These are phyloP conservation scores for Pulveroboletus sp. DNA, from an alignment of 1,284 basidiomycete genomes.

Conservation along the genomic window DNA sequence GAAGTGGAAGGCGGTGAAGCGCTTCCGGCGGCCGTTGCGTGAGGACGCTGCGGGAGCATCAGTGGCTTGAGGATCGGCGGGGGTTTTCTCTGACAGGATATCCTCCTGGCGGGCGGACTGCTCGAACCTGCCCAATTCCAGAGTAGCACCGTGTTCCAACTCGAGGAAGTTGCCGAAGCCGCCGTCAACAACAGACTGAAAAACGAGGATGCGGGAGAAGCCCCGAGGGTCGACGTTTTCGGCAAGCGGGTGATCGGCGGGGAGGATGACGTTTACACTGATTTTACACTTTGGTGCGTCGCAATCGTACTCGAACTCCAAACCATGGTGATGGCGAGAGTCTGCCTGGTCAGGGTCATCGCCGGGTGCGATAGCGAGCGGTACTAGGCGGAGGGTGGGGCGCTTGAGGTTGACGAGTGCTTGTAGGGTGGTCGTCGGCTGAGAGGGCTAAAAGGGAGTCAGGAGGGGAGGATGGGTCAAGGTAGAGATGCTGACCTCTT, in stretches of 20 bases:
- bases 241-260: slow-evolving; percentile 55
- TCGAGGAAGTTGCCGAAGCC: slow-evolving; percentile 77
- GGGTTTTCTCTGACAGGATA: slow-evolving; percentile 17
- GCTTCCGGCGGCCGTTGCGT: slow-evolving; percentile 40
- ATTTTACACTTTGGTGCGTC: slow-evolving; percentile 82
- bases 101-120: slow-evolving; percentile 17
- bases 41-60: slow-evolving; percentile 8
- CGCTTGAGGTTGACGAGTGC: slow-evolving; percentile 90
- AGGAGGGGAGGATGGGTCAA: neutral
- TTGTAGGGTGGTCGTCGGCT: slow-evolving; percentile 87
- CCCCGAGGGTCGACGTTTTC: slow-evolving; percentile 43
- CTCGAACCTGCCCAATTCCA: slow-evolving; percentile 73
- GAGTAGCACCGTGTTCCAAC: slow-evolving; percentile 70
- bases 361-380: slow-evolving; percentile 51
- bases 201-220: slow-evolving; percentile 61
- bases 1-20: slow-evolving; percentile 69
- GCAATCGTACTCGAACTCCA: slow-evolving; percentile 89
- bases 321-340: slow-evolving; percentile 61
- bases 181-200: slow-evolving; percentile 72
- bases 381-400: slow-evolving; percentile 73
- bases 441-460: slow-evolving; percentile 51
- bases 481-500: slow-evolving; percentile 57
- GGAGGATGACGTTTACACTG: slow-evolving; percentile 69
- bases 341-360: slow-evolving; percentile 47
- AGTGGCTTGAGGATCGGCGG: slow-evolving; percentile 22